Conservation (phyloP, 495 filamentous ascomycete genomes). For the Alectoria sarmentosa region DNA sequence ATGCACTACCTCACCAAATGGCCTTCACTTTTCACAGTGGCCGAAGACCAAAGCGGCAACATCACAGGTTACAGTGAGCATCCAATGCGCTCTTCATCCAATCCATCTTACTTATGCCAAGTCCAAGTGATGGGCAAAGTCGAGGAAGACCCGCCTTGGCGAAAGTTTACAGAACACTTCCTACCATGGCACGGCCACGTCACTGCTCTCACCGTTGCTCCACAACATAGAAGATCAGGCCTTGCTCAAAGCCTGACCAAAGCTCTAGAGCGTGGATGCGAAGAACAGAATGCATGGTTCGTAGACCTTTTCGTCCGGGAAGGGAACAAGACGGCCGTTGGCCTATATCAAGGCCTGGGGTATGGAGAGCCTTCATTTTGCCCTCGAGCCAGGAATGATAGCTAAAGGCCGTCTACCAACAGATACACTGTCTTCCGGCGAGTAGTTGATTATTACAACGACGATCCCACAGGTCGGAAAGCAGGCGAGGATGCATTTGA, state of each 20-base stretch:
- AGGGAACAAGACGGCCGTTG: constrained; percentile 78
- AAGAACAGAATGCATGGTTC: constrained; percentile 82
- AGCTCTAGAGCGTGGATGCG: constrained; percentile 70
- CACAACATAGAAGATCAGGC: constrained; percentile 74
- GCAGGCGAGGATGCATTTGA: constrained; percentile 82
- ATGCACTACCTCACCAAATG: constrained; percentile 89
- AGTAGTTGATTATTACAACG: constrained; percentile 87
- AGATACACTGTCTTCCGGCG: constrained; percentile 75
- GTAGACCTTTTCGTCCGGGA: constrained; percentile 89
- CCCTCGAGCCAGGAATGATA: neutral
- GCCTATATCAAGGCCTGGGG: constrained; percentile 85
- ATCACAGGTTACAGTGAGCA: constrained; percentile 86
- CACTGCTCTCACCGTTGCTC: constrained; percentile 89
- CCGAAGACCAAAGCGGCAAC: constrained; percentile 71
- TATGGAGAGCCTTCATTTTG: constrained; percentile 36
- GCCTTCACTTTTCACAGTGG: constrained; percentile 85
- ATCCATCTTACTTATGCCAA: neutral
- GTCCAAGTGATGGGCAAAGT: constrained; percentile 92
- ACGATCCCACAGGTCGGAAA: constrained; percentile 54
- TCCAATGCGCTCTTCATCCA: neutral
- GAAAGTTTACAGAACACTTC: constrained; percentile 70
- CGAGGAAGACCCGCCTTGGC: constrained; percentile 72
- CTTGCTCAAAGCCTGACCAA: constrained; percentile 73
- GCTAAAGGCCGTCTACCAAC: neutral
- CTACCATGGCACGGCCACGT: constrained; percentile 98